Evolutionary conservation across 1,284 basidiomycete species (phyloP), one percentile per base, ranked within the genome.

Genomic region (Ganoderma leucocontextum): DNA sequence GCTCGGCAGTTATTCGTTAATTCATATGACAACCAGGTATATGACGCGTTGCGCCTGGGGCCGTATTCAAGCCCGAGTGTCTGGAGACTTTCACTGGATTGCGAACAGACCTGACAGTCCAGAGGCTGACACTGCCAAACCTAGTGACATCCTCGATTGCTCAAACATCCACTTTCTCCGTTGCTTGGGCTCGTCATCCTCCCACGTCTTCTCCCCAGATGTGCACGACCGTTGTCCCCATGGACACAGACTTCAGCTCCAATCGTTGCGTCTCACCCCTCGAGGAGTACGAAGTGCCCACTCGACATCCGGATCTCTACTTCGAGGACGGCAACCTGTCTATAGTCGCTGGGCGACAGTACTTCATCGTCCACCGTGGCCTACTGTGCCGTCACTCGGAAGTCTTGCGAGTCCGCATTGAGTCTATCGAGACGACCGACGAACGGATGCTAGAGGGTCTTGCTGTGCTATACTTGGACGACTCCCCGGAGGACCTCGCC

Each of bases 291-390:
- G 71, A 74, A 49, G 74, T 72, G 8, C 78, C 73, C 42, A 81
- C 73, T 60, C 81, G 84, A 60, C 86, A 90, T 75, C 81, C 83
- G 8, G 84, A 87, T 64, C 80, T 91, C n/a, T 89, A 81, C 74
- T 91, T 93, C 72, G 80, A 81, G 35, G 91, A 92, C 75, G 91
- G 89, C 39, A 91, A 91, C 73, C 77, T 92, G 53, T 89, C 85
- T 33, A 75, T 93, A 53, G 81, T 89, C 60, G 82, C 89, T 57
- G 85, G 82, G 5, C 74, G 80, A 2, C 80, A 80, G 63, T 91
- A 91, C 76, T 93, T 92, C 73, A 75, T 91, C 63, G 88, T 93
- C 5, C 91, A 93, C 76, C 81, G 82, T 72, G 89, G 90, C n/a
- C 78, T 92, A 17, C 79, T 93, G 19, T 84, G 80, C 61, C 86